Evolutionary conservation across 441 rosid species (phyloP).

Genomic region (Breynia disticha): DNA sequence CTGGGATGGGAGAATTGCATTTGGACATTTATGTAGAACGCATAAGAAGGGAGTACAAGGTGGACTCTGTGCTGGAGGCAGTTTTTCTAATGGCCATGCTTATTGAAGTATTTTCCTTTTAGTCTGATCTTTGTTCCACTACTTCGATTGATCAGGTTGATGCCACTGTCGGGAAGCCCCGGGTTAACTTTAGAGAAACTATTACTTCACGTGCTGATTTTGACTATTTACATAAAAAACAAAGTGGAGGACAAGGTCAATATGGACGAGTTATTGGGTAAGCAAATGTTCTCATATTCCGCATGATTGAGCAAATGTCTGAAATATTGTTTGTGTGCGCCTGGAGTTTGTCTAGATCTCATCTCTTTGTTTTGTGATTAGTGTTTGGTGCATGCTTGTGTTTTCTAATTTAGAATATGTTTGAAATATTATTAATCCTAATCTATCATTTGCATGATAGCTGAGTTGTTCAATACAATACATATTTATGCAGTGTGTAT

Average conservation of each 20-base stretch:
- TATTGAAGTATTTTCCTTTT: background rate
- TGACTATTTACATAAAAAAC: slow-evolving; percentile 97
- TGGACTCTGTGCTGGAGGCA: slow-evolving; percentile 11
- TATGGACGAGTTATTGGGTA: slow-evolving; percentile 90
- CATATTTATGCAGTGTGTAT: no score
- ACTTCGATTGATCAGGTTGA: slow-evolving; percentile 50
- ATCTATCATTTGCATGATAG: no score
- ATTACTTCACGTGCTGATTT: slow-evolving; percentile 80
- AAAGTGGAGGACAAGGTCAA: slow-evolving; percentile 98
- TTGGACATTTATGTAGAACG: slow-evolving; percentile 92
- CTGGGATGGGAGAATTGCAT: slow-evolving; percentile 99
- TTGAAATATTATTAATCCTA: no score
- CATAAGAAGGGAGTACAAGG: slow-evolving; percentile 93
- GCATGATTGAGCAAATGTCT: no score
- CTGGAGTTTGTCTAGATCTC: no score
- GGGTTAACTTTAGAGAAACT: slow-evolving; percentile 94
- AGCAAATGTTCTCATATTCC: slow-evolving; percentile 14
- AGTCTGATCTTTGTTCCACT: background rate
- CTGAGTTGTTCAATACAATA: no score
- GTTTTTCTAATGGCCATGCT: background rate
- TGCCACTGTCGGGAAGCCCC: slow-evolving; percentile 96
- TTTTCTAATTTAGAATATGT: no score
- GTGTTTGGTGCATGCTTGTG: no score
- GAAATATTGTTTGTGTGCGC: no score
- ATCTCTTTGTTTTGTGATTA: no score